These are phyloP conservation scores for Aspergillus clavatus DNA, from an alignment of 2,329 filamentous ascomycete genomes.

Conservation along the genomic window DNA sequence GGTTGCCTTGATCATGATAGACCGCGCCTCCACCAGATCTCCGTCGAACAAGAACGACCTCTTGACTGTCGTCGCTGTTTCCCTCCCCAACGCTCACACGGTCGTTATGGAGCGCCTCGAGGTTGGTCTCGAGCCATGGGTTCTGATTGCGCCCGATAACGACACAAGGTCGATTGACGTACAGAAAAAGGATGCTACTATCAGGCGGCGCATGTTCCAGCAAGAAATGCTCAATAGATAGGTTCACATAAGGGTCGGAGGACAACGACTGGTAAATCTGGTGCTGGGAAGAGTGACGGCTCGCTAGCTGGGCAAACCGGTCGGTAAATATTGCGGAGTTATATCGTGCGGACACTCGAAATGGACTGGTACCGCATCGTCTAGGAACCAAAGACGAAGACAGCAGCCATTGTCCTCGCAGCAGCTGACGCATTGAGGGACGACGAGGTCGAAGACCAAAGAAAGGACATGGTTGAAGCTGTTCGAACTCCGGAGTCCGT, in stretches of 20 bases:
- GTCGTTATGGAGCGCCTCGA: slow-evolving; percentile 54
- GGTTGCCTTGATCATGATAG: slow-evolving; percentile 87
- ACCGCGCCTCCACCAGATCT: slow-evolving; percentile 88
- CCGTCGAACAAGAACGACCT: slow-evolving; percentile 67
- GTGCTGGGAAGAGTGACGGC: slow-evolving; percentile 31
- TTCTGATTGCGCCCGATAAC: slow-evolving; percentile 97
- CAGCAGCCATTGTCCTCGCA: slow-evolving; percentile 16
- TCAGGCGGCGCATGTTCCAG: slow-evolving; percentile 67
- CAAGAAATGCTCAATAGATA: slow-evolving; percentile 89
- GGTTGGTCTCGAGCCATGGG: slow-evolving; percentile 87
- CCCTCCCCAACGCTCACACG: slow-evolving; percentile 14
- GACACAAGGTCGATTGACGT: slow-evolving; percentile 80
- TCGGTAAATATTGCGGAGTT: slow-evolving; percentile 29
- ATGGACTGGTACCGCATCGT: slow-evolving; percentile 3
- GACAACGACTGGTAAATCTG: slow-evolving; percentile 70
- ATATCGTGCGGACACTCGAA: slow-evolving; percentile 13
- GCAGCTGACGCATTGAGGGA: not conserved
- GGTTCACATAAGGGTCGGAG: slow-evolving; percentile 76
- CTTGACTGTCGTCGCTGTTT: slow-evolving; percentile 23
- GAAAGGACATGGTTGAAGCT: not conserved
- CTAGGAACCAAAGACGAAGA: slow-evolving; percentile 12
- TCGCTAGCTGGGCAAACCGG: slow-evolving; percentile 32
- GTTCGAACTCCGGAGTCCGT: not conserved
- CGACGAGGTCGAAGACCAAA: not conserved
- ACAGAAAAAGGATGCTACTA: slow-evolving; percentile 78